Percentiles rank a stretch among this genome's conserved stretches.
These are phyloP conservation scores for Fusarium sulawesiense DNA, from an alignment of 2,329 filamentous ascomycete species.

Conservation along the genomic window DNA sequence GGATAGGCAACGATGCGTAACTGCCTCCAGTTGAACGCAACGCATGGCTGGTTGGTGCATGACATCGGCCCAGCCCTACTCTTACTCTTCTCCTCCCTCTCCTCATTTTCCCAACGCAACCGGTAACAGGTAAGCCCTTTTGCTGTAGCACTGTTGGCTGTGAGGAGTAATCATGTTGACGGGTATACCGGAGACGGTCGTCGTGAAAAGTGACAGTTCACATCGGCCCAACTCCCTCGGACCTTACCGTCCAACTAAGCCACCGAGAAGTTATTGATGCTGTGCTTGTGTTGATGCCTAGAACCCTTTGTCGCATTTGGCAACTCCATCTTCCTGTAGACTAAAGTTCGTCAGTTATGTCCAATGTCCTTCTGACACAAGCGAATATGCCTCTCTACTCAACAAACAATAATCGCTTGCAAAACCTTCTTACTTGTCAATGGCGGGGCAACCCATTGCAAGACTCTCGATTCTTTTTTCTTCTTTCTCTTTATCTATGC, in stretches of 20 bases:
- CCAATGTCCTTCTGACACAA: slow-evolving; percentile 22
- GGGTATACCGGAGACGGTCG: slow-evolving; percentile 10
- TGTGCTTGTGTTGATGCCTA: slow-evolving; percentile 21
- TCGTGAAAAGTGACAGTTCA: slow-evolving; percentile 11
- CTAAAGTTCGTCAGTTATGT: slow-evolving; percentile 34
- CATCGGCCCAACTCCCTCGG: slow-evolving; percentile 41
- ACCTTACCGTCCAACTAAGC: slow-evolving; percentile 42
- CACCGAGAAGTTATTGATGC: slow-evolving; percentile 17
- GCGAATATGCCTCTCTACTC: neutral
- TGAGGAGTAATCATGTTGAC: neutral
- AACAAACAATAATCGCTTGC: neutral
- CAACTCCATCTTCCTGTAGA: slow-evolving; percentile 17
- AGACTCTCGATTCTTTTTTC: neutral
- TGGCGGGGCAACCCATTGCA: neutral
- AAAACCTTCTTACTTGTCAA: neutral
- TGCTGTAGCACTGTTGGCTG: neutral
- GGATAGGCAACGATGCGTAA: slow-evolving; percentile 8
- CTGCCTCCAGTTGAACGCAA: neutral
- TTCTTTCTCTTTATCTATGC: neutral
- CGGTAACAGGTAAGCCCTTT: slow-evolving; percentile 2
- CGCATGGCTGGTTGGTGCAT: neutral
- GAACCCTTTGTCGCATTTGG: slow-evolving; percentile 31
- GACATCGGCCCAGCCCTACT: neutral
- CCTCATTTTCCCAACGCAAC: slow-evolving; percentile 1
- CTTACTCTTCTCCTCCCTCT: neutral